A percentile compares a stretch with the other conserved stretches of the same genome.
Evolutionary conservation across 225 moss, liverwort and hornwort genomes (phyloP).

Genomic region (Straminergon stramineum): DNA sequence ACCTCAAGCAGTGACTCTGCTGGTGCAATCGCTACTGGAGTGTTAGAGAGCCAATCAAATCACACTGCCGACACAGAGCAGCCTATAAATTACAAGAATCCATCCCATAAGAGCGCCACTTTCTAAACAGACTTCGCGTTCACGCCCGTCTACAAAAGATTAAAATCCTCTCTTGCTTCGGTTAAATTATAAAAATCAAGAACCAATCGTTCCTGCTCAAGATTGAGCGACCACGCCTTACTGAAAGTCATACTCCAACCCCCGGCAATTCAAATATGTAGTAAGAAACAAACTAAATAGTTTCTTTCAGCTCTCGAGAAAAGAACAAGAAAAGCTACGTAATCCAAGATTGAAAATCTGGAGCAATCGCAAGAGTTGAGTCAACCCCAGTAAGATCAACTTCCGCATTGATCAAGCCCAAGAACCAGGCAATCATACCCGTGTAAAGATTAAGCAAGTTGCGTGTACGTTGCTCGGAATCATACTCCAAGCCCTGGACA

Average conservation of each 20-base stretch:
- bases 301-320: neutral
- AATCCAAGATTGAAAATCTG: neutral
- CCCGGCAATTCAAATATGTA: neutral
- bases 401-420: neutral
- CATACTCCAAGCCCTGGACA: neutral
- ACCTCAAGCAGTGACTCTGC: neutral
- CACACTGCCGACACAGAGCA: neutral
- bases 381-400: neutral
- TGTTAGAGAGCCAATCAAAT: neutral
- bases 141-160: neutral
- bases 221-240: neutral
- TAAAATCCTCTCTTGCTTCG: neutral
- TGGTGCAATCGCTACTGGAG: neutral
- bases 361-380: neutral
- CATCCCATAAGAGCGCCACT: neutral
- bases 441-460: neutral
- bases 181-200: neutral
- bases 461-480: neutral
- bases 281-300: neutral
- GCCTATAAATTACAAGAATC: neutral
- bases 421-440: neutral
- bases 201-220: neutral
- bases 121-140: too few relatives aligned
- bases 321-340: neutral
- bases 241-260: neutral